phyloP scores from a whole-genome alignment of 2,329 filamentous ascomycete genomes.

The Pseudogymnoascus sp. region DNA sequence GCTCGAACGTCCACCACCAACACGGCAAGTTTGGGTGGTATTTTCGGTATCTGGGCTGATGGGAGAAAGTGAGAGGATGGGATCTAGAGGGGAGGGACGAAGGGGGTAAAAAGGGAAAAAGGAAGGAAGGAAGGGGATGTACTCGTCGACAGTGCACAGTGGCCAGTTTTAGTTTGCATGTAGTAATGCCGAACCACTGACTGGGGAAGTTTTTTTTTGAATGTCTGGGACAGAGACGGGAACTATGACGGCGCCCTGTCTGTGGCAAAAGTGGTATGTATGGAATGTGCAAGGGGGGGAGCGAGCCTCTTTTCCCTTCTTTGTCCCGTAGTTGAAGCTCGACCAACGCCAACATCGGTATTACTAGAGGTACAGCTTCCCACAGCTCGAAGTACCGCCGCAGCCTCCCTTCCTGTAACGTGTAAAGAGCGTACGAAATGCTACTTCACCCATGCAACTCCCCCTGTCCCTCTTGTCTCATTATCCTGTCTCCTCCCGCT shows the following conservation, averaged over 20 bases:
- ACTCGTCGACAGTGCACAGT: not conserved
- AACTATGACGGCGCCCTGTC: not conserved
- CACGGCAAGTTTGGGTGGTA: not conserved
- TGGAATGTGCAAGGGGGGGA: not conserved
- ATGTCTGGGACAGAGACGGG: not conserved
- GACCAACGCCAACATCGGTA: not conserved
- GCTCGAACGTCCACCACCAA: not conserved
- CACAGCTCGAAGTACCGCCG: not conserved
- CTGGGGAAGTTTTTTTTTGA: not conserved
- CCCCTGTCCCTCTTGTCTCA: not conserved
- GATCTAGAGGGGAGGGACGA: not conserved
- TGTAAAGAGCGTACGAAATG: not conserved
- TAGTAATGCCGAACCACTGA: not conserved
- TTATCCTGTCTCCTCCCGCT: not conserved
- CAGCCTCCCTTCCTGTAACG: not conserved
- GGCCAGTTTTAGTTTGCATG: not conserved
- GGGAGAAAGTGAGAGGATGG: not conserved
- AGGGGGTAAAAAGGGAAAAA: not conserved
- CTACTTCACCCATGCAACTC: not conserved
- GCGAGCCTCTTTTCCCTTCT: not conserved
- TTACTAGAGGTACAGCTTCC: not conserved
- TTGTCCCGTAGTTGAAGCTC: not conserved
- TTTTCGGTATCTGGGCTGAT: not conserved
- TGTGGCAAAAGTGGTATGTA: not conserved
- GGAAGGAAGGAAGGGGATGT: not conserved